Base-by-base conservation (phyloP, 2,329 filamentous ascomycete species). In the Curvularia verruculosa region DNA sequence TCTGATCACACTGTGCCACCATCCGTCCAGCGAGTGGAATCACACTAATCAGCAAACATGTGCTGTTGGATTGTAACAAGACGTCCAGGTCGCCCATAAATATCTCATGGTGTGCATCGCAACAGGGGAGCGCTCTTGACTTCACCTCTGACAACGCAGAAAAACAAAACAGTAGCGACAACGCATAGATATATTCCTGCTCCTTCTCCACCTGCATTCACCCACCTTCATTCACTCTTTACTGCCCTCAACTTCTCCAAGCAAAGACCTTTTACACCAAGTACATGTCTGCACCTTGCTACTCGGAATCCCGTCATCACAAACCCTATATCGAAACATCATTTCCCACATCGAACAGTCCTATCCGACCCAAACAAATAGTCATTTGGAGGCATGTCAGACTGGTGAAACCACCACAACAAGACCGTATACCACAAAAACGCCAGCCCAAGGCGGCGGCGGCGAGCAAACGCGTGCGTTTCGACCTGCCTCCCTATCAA, bases 1-100 rank as follows among this genome's bases (percentile, higher is more conserved):
- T 37, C 21, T 52, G 48, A 43, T 29, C 43, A 52, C 39, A 18
- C 47, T 58, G 59, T 62, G 44, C 19, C 40, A 62, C 45, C 54
- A 34, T 40, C n/a, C 46, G n/a, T 18, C 12, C 29, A 41, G 18
- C 3, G 19, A n/a, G 34, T 23, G 23, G 46, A 31, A 12, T 40
- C 15, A 31, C 26, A 39, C 18, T 13, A 28, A 50, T 26, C 13
- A 44, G 28, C 31, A 45, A 45, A 49, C 31, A 13, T 40, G 24
- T 19, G n/a, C 41, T 15, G 51, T 51, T n/a, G 18, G 2, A 40
- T 23, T 7, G 28, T n/a, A 9, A 6, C n/a, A 28, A 12, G 6
- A n/a, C 26, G 19, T 3, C 40, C 10, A 18, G 1, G 10, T 6
- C 15, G 19, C 31, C 1, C 4, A 40, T 39, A n/a, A 1, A 12